Evolutionary conservation across 495 filamentous ascomycete species (phyloP).

Genomic region (Annulohypoxylon stygium): DNA sequence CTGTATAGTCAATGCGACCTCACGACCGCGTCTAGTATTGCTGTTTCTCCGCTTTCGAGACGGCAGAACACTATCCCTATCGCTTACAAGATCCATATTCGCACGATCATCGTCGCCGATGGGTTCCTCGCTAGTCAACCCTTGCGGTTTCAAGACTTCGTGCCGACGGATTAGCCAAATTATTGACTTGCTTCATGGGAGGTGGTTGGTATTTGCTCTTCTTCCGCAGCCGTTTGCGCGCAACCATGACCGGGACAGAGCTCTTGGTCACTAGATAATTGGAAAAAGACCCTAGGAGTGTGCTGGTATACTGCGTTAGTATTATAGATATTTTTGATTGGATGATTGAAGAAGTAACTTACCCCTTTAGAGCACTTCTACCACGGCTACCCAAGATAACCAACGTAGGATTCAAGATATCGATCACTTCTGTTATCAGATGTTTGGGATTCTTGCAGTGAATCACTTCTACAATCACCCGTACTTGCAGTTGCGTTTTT

Average conservation of each 20-base stretch:
- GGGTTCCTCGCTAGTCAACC: slow-evolving; percentile 66
- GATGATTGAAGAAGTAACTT: slow-evolving; percentile 52
- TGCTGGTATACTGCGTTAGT: slow-evolving; percentile 40
- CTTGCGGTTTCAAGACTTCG: slow-evolving; percentile 74
- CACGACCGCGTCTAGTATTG: neutral
- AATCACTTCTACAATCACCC: slow-evolving; percentile 93
- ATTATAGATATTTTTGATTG: neutral
- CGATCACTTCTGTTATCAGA: slow-evolving; percentile 90
- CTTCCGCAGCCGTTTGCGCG: slow-evolving; percentile 81
- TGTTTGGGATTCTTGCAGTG: slow-evolving; percentile 97
- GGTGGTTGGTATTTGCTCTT: slow-evolving; percentile 76
- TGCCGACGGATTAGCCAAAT: slow-evolving; percentile 72
- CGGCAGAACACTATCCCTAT: neutral
- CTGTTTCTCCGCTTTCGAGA: slow-evolving; percentile 8
- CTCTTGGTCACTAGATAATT: slow-evolving; percentile 97
- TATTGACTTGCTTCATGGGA: slow-evolving; percentile 75
- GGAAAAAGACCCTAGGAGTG: slow-evolving; percentile 89
- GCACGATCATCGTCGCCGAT: neutral
- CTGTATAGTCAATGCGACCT: neutral
- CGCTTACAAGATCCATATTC: neutral
- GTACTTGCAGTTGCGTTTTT: slow-evolving; percentile 90
- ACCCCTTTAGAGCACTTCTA: slow-evolving; percentile 93
- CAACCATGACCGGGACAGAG: slow-evolving; percentile 96
- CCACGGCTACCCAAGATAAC: slow-evolving; percentile 93
- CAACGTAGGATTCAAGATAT: slow-evolving; percentile 89